Conservation (phyloP, 495 filamentous ascomycete species). For the Podospora pseudocomata region DNA sequence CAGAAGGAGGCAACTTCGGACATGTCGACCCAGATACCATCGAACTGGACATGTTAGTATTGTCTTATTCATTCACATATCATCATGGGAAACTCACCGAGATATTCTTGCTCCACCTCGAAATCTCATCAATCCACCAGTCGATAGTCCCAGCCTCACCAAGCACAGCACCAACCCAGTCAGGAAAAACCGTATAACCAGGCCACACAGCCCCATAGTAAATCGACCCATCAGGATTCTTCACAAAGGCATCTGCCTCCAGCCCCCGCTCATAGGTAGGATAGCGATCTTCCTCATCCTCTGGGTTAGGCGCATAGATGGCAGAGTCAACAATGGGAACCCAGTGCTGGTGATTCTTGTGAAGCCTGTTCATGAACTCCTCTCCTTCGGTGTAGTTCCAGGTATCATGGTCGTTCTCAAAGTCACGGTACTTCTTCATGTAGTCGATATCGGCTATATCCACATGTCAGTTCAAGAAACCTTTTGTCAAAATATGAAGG, state of each 20-base stretch:
- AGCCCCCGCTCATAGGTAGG: slow-evolving; percentile 65
- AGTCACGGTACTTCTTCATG: slow-evolving; percentile 65
- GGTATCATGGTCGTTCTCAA: slow-evolving; percentile 66
- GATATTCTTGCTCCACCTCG: slow-evolving; percentile 56
- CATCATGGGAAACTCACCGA: slow-evolving; percentile 1
- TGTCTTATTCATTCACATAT: too few species aligned
- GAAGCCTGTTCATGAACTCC: slow-evolving; percentile 62
- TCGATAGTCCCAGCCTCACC: slow-evolving; percentile 53
- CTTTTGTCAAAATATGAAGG: not conserved
- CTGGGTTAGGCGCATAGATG: slow-evolving; percentile 71
- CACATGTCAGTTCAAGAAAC: not conserved
- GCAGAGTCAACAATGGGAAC: slow-evolving; percentile 84
- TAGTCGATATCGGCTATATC: slow-evolving; percentile 67
- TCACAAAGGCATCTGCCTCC: slow-evolving; percentile 62
- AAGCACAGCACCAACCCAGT: slow-evolving; percentile 57
- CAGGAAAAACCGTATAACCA: slow-evolving; percentile 63
- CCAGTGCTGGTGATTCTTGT: slow-evolving; percentile 66
- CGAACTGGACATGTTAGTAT: slow-evolving; percentile 43
- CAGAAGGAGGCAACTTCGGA: slow-evolving; percentile 79
- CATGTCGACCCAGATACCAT: slow-evolving; percentile 91
- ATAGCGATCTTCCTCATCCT: slow-evolving; percentile 68
- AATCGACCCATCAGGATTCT: slow-evolving; percentile 62
- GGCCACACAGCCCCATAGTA: slow-evolving; percentile 85
- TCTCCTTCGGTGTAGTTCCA: slow-evolving; percentile 63
- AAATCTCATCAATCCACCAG: slow-evolving; percentile 73